Evolutionary conservation across 2,329 filamentous ascomycete genomes (phyloP), one percentile per base, ranked within the genome.

Genomic region (Aureobasidium lini): DNA sequence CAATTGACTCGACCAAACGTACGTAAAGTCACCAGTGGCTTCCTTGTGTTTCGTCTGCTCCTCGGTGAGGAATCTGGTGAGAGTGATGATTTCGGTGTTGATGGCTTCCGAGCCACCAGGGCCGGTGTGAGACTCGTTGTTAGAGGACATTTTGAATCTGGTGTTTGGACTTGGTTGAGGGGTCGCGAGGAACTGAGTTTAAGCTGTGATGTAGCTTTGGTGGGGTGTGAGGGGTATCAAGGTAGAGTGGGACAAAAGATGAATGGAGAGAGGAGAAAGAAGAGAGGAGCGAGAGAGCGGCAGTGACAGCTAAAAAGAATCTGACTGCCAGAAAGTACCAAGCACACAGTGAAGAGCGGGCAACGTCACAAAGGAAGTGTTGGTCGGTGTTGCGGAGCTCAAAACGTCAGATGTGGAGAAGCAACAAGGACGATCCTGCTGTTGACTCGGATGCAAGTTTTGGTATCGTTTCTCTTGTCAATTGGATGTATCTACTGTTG

Each of bases 21-120:
- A 56, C 90, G 94, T 99, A 78, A 99, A 99, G 78, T 99, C 94
- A 79, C 94, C 94, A 13, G 92, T 96, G 57, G 94, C 94, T 74
- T 97, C 91, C 72, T 88, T 87, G 78, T 95, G 86, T 76, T 96
- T 96, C 63, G 81, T 77, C 75, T 99, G 94, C 79, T 96, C 92
- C 79, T 99, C 94, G 32, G 91, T 97, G 68, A 99, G 83, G 81
- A 94, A 96, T 63, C 94, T 84, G 43, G 94, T 96, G 68, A 99
- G 85, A 59, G 94, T 97, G 72, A 97, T 82, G 71, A 99, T 97
- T 75, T 96, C 85, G 63, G 90, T 95, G 81, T 97, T 96, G 79
- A 99, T 86, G 73, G 88, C 87, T 78, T 95, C 90, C 67, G 77
- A 71, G 61, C 79, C 81, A 37, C 80, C 79, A 66, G 84, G 79